Conservation (phyloP, 306 rosid genomes). For the Crotalaria pallida region DNA sequence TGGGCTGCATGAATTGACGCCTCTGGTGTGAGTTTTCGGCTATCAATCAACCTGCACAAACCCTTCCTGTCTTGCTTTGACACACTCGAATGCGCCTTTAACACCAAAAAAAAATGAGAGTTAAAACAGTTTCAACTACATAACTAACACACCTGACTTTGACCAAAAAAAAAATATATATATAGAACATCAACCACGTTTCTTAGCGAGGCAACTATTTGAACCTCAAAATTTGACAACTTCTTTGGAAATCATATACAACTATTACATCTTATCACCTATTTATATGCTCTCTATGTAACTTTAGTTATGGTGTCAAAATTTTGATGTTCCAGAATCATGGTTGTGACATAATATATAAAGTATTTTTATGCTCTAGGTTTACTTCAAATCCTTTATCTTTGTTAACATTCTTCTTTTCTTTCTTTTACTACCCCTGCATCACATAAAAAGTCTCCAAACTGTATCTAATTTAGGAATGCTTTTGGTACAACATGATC, state of each 20-base stretch:
- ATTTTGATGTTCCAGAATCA: no score
- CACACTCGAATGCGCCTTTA: slow-evolving; percentile 71
- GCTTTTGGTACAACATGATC: neutral
- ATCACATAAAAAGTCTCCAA: neutral
- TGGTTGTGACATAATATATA: neutral
- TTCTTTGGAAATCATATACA: no score
- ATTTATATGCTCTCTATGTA: no score
- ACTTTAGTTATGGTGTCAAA: no score
- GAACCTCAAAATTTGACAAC: no score
- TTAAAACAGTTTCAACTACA: neutral
- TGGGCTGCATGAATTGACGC: slow-evolving; percentile 92
- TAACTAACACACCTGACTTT: neutral
- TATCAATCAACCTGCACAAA: slow-evolving; percentile 66
- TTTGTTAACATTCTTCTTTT: neutral
- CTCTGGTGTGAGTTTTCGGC: slow-evolving; percentile 75
- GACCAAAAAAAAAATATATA: neutral
- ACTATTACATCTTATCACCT: no score
- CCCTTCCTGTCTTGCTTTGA: slow-evolving; percentile 79
- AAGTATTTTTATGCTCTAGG: neutral
- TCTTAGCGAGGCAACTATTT: no score
- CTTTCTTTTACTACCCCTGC: neutral
- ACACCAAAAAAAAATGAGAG: neutral
- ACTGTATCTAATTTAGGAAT: neutral
- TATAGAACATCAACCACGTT: neutral
- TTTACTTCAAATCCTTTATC: neutral